phyloP scores from a whole-genome alignment of 257 asterid species.

The Solanum etuberosum region DNA sequence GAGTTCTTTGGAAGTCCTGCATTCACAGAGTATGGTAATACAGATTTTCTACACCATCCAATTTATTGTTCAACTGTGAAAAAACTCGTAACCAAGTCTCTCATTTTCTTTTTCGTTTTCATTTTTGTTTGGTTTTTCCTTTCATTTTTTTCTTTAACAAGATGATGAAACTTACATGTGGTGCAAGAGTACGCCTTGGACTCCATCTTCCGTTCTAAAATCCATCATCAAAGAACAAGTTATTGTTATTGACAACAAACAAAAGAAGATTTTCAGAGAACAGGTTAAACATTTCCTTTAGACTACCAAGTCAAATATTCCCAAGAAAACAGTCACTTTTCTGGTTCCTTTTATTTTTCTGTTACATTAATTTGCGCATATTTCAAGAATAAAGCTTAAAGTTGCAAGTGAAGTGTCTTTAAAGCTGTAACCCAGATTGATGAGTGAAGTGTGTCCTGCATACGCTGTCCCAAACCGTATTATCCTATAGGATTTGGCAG shows the following conservation, averaged over 20 bases:
- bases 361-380: neutral
- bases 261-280: neutral
- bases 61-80: neutral
- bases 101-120: neutral
- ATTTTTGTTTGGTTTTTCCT: neutral
- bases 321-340: neutral
- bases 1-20: constrained; percentile 65
- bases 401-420: neutral
- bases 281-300: neutral
- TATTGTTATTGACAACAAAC: neutral
- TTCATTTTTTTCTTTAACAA: neutral
- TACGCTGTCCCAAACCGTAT: neutral
- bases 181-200: constrained; percentile 79
- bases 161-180: constrained; percentile 52
- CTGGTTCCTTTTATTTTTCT: neutral
- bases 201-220: constrained; percentile 54
- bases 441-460: neutral
- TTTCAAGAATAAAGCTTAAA: neutral
- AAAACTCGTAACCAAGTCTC: neutral
- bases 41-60: neutral
- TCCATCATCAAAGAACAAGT: neutral
- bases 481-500: neutral
- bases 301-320: neutral
- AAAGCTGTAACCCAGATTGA: neutral
- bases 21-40: constrained; percentile 6